A percentile compares a stretch with the other conserved stretches of the same genome.
phyloP scores from a whole-genome alignment of 768 basidiomycete species.

The Boletus subcaerulescens region DNA sequence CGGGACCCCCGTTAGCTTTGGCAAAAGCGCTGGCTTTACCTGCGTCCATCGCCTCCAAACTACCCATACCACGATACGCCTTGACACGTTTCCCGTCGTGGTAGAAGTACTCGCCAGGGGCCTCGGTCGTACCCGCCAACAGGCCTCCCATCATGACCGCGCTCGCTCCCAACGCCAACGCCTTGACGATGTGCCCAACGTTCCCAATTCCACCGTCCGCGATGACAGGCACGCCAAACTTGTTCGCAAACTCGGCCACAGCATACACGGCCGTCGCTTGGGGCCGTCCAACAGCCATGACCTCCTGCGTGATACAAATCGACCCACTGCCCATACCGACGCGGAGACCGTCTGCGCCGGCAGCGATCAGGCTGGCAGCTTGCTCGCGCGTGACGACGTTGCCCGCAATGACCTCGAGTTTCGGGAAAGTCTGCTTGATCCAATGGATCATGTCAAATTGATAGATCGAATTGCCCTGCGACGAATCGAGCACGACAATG shows the following conservation, averaged over 20 bases:
- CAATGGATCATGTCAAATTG: slow-evolving; percentile 93
- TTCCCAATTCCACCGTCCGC: slow-evolving; percentile 96
- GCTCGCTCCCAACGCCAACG: slow-evolving; percentile 86
- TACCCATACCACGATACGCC: slow-evolving; percentile 98
- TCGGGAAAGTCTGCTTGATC: slow-evolving; percentile 84
- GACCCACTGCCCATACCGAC: slow-evolving; percentile 98
- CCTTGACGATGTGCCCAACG: slow-evolving; percentile 97
- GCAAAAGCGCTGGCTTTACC: slow-evolving; percentile 43
- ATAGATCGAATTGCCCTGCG: slow-evolving; percentile 92
- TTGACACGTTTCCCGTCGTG: slow-evolving; percentile 99
- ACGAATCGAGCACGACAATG: slow-evolving; percentile 92
- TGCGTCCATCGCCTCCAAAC: slow-evolving; percentile 89
- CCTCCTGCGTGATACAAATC: slow-evolving; percentile 99
- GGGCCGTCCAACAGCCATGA: slow-evolving; percentile 98
- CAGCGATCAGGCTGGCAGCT: slow-evolving; percentile 88
- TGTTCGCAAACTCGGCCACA: slow-evolving; percentile 88
- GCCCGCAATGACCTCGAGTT: slow-evolving; percentile 91
- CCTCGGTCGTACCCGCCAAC: slow-evolving; percentile 93
- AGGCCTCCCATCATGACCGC: slow-evolving; percentile 99
- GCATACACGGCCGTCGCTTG: slow-evolving; percentile 98
- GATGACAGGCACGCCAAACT: slow-evolving; percentile 94
- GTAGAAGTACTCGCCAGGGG: slow-evolving; percentile 98
- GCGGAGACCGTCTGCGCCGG: slow-evolving; percentile 93
- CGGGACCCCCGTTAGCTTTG: slow-evolving; percentile 24
- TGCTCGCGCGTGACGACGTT: slow-evolving; percentile 99